These are phyloP conservation scores for Claviceps pazoutovae DNA, from an alignment of 2,329 filamentous ascomycete genomes.

Conservation along the genomic window DNA sequence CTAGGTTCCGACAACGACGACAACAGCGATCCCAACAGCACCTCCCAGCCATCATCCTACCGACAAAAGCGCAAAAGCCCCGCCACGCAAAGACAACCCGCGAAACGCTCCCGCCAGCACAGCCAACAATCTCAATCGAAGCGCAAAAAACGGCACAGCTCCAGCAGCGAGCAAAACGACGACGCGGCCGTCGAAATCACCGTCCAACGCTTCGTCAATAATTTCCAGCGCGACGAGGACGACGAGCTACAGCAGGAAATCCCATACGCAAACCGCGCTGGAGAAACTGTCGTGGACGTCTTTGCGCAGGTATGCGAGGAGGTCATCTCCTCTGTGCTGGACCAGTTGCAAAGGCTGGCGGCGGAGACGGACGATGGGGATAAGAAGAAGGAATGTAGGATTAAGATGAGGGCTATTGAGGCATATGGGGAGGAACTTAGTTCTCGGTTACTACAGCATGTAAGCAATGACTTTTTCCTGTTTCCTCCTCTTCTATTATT, in stretches of 20 bases:
- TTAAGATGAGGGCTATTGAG: slow-evolving; percentile 42
- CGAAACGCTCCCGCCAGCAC: slow-evolving; percentile 3
- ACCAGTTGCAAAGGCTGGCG: slow-evolving; percentile 29
- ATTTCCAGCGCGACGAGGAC: slow-evolving; percentile 25
- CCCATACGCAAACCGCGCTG: slow-evolving; percentile 36
- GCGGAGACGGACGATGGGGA: slow-evolving; percentile 27
- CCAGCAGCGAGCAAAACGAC: slow-evolving; percentile 12
- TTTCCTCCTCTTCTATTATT: not conserved
- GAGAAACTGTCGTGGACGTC: slow-evolving; percentile 50
- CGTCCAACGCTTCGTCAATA: slow-evolving; percentile 45
- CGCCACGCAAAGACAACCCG: slow-evolving; percentile 27
- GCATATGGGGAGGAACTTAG: slow-evolving; percentile 44
- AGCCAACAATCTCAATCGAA: slow-evolving; percentile 8
- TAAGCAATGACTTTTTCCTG: slow-evolving; percentile 20
- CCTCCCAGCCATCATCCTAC: slow-evolving; percentile 1
- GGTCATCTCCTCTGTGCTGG: slow-evolving; percentile 37
- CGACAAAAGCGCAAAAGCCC: slow-evolving; percentile 21
- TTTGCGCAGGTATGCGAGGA: slow-evolving; percentile 48
- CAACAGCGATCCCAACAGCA: slow-evolving; percentile 10
- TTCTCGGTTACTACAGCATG: slow-evolving; percentile 43
- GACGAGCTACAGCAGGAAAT: slow-evolving; percentile 36
- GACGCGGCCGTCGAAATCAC: slow-evolving; percentile 35
- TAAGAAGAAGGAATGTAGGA: slow-evolving; percentile 37
- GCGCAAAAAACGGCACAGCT: slow-evolving; percentile 10
- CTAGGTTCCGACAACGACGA: slow-evolving; percentile 21